Conservation (phyloP, 1,284 basidiomycete genomes). For the Cutaneotrichosporon mucoides region DNA sequence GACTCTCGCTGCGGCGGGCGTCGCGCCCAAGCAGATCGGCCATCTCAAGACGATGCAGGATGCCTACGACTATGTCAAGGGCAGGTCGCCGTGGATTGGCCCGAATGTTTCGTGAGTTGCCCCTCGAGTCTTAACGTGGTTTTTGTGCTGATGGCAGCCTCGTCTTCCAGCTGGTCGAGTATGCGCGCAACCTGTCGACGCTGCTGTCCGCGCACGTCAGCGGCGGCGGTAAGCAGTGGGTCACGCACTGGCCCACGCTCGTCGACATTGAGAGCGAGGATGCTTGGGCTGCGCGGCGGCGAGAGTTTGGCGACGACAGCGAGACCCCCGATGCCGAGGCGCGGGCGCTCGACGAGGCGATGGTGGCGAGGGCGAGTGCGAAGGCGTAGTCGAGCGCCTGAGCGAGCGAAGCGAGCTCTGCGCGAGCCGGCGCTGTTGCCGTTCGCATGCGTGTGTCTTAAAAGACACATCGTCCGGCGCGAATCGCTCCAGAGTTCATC, state of each 20-base stretch:
- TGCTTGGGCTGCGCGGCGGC: slow-evolving; percentile 73
- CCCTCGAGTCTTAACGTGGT: background rate
- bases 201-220: slow-evolving; percentile 53
- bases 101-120: slow-evolving; percentile 89
- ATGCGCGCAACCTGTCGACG: slow-evolving; percentile 72
- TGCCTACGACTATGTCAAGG: slow-evolving; percentile 85
- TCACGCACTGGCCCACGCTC: slow-evolving; percentile 49
- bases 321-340: slow-evolving; percentile 34
- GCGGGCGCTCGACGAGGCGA: slow-evolving; percentile 34
- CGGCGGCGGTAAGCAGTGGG: slow-evolving; percentile 9
- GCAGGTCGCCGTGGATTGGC: slow-evolving; percentile 79
- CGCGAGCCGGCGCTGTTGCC: too few species aligned
- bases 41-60: slow-evolving; percentile 79
- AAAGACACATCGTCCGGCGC: too few species aligned
- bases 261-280: slow-evolving; percentile 63
- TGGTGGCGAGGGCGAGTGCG: slow-evolving; percentile 13
- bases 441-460: too few species aligned
- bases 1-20: slow-evolving; percentile 76
- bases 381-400: background rate
- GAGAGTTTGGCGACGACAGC: slow-evolving; percentile 59
- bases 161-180: slow-evolving; percentile 93
- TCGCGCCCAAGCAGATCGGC: slow-evolving; percentile 63
- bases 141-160: slow-evolving; percentile 56
- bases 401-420: too few species aligned
- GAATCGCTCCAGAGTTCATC: too few species aligned